phyloP scores from a whole-genome alignment of 75 land plant genomes.

The Sequoiadendron giganteum region DNA sequence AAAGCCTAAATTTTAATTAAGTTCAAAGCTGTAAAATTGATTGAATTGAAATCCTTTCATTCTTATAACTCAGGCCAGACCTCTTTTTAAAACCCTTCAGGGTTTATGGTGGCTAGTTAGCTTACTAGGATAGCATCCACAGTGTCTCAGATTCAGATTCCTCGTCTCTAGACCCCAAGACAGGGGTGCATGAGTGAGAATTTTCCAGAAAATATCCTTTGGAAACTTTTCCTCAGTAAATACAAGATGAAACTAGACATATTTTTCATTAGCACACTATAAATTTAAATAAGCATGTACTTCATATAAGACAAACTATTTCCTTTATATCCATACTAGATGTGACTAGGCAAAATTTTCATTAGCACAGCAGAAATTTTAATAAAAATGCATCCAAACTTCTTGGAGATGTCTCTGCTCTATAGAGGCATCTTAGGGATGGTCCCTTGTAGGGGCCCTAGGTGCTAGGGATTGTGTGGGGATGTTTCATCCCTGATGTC shows the following conservation, averaged over 20 bases:
- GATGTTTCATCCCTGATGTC: too few species aligned
- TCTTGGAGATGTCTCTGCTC: too few species aligned
- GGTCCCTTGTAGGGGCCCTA: too few species aligned
- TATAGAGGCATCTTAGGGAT: too few species aligned
- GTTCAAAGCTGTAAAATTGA: background rate
- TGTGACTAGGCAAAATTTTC: too few species aligned
- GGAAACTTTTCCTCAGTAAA: background rate
- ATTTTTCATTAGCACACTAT: background rate
- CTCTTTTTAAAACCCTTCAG: background rate
- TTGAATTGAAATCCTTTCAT: background rate
- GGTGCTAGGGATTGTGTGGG: too few species aligned
- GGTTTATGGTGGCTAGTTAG: background rate
- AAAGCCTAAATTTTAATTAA: background rate
- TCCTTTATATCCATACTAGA: too few species aligned
- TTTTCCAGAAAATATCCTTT: background rate
- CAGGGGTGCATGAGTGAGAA: background rate
- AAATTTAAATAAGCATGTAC: too few species aligned
- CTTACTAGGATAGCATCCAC: background rate
- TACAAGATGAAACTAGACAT: background rate
- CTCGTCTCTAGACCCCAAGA: background rate
- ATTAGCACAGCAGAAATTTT: too few species aligned
- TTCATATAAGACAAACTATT: too few species aligned
- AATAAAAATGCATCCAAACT: background rate
- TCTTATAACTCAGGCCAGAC: background rate
- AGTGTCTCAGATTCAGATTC: background rate